Evolutionary conservation across 2,329 filamentous ascomycete genomes (phyloP).

Genomic region (Aspergillus caelatus): DNA sequence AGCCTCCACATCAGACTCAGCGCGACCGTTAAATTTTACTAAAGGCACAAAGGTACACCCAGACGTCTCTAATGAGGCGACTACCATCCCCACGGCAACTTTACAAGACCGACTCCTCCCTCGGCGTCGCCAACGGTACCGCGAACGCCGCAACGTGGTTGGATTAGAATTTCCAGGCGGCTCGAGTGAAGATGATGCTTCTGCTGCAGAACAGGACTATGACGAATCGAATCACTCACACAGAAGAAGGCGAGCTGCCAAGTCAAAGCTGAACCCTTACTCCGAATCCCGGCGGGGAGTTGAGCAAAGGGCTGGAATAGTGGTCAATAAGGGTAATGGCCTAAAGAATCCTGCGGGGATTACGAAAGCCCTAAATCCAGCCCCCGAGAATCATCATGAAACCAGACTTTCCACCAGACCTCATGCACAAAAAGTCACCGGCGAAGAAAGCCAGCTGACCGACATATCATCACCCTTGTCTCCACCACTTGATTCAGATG

Average conservation of each 20-base stretch:
- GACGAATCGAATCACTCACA: slow-evolving; percentile 40
- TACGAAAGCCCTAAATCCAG: neutral
- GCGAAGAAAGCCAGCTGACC: slow-evolving; percentile 36
- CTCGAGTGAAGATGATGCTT: slow-evolving; percentile 29
- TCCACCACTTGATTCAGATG: slow-evolving; percentile 35
- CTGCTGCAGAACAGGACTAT: slow-evolving; percentile 32
- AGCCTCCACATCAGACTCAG: slow-evolving; percentile 8
- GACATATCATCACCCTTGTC: slow-evolving; percentile 36
- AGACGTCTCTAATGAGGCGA: slow-evolving; percentile 12
- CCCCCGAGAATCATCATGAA: neutral
- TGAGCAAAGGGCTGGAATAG: slow-evolving; percentile 3
- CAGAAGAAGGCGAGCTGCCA: slow-evolving; percentile 20
- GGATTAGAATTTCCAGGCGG: slow-evolving; percentile 29
- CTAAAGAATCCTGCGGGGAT: slow-evolving; percentile 12
- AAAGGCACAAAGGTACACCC: neutral
- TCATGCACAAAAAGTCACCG: slow-evolving; percentile 17
- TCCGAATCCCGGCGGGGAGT: slow-evolving; percentile 15
- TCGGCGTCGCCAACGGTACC: slow-evolving; percentile 32
- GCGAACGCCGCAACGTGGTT: slow-evolving; percentile 9
- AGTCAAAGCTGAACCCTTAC: slow-evolving; percentile 25
- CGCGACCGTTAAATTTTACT: slow-evolving; percentile 4
- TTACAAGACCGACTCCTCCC: slow-evolving; percentile 42
- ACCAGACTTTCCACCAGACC: neutral
- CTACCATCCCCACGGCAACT: slow-evolving; percentile 36
- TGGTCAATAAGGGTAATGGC: neutral